A percentile compares a stretch with the other conserved stretches of the same genome.
These are phyloP conservation scores for Pulveroboletus ravenelii DNA, from an alignment of 768 basidiomycete genomes.

Conservation along the genomic window DNA sequence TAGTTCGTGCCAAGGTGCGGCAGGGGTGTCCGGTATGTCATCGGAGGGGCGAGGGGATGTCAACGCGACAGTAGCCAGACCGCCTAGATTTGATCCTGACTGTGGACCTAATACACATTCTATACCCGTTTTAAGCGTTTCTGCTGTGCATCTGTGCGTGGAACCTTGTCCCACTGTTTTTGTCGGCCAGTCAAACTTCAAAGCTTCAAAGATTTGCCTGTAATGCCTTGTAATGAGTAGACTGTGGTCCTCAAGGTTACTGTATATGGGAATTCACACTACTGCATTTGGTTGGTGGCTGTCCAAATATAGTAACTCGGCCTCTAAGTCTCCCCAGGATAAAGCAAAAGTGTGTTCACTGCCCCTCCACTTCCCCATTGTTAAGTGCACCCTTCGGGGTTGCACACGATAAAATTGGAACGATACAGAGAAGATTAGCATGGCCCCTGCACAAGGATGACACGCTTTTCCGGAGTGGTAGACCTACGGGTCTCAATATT, in stretches of 20 bases:
- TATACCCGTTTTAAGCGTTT: conserved; percentile 7
- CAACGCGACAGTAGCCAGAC: neutral
- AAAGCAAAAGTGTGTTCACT: conserved; percentile 16
- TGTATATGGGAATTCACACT: neutral
- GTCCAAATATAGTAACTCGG: conserved; percentile 3
- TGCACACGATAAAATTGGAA: conserved; percentile 99
- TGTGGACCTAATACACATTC: conserved; percentile 2
- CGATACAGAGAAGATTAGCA: conserved; percentile 99
- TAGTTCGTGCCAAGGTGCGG: conserved; percentile 57
- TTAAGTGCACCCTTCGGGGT: conserved; percentile 75
- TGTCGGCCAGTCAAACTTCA: neutral
- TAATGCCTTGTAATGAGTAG: neutral
- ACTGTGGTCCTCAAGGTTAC: neutral
- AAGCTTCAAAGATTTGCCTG: neutral
- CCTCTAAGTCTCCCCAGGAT: conserved; percentile 10
- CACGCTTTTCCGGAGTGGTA: conserved; percentile 97
- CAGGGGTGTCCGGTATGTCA: conserved; percentile 79
- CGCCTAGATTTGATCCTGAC: conserved; percentile 7
- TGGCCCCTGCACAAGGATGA: conserved; percentile 99
- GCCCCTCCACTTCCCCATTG: rapidly evolving
- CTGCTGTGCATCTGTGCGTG: neutral
- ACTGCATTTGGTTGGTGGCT: neutral
- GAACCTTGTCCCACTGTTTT: neutral
- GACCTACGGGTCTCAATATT: conserved; percentile 42
- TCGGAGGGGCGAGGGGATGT: conserved; percentile 47